phyloP scores from a whole-genome alignment of 305 asterid species.

The Vinca major region DNA sequence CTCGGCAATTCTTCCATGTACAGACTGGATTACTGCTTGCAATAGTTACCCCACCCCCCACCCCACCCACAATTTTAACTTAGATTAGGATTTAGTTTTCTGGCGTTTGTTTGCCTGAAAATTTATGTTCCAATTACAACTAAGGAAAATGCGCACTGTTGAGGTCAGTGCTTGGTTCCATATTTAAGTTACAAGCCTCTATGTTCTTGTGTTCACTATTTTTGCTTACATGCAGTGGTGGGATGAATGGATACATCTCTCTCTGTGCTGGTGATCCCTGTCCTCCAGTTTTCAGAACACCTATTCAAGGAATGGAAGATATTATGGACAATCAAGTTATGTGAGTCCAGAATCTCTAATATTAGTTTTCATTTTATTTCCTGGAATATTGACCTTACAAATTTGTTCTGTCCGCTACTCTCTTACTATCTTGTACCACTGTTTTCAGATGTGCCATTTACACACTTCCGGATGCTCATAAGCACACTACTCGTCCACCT shows the following conservation, averaged over 20 bases:
- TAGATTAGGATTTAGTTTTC: background rate
- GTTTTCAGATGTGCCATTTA: conserved; percentile 77
- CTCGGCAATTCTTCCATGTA: background rate
- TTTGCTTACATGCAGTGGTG: conserved; percentile 70
- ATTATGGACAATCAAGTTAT: conserved; percentile 87
- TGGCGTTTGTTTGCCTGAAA: background rate
- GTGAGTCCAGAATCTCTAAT: conserved; percentile 33
- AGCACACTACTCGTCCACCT: conserved; percentile 77
- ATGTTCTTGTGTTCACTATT: conserved; percentile 28
- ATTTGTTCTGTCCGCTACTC: conserved; percentile 5
- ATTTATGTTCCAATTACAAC: background rate
- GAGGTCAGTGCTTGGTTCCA: background rate
- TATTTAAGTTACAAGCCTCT: conserved; percentile 17
- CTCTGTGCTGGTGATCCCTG: conserved; percentile 91
- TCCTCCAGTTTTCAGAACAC: conserved; percentile 90
- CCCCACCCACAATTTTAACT: too few species aligned
- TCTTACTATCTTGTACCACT: conserved; percentile 10
- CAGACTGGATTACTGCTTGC: background rate
- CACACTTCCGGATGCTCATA: conserved; percentile 73
- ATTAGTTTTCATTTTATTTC: background rate
- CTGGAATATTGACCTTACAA: background rate
- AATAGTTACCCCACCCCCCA: too few species aligned
- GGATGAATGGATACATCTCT: conserved; percentile 94
- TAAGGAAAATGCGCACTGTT: background rate
- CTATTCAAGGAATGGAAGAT: conserved; percentile 79